Conservation (phyloP, 345 rosid species). For the Odontarrhena argentea region DNA sequence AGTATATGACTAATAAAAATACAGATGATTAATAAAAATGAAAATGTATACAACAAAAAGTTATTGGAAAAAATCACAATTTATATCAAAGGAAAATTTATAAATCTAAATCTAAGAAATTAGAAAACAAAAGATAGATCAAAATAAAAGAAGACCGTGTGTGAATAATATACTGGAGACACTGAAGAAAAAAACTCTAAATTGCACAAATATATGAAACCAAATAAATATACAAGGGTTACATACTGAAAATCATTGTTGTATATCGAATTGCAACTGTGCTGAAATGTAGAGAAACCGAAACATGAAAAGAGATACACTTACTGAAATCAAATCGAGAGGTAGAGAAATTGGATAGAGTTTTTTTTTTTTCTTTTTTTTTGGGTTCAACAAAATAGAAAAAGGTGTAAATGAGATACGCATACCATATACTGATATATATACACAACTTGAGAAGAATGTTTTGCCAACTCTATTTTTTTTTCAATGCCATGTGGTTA, state of each 20-base stretch:
- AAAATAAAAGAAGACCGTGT: background rate
- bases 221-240: background rate
- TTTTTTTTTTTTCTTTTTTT: too few relatives aligned
- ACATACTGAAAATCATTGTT: constrained; percentile 1
- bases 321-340: background rate
- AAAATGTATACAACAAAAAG: background rate
- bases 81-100: background rate
- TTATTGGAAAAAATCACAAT: background rate
- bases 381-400: too few relatives aligned
- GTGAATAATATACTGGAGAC: background rate
- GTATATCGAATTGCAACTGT: background rate
- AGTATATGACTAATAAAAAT: background rate
- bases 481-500: too few relatives aligned
- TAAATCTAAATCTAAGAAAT: too few relatives aligned
- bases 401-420: too few relatives aligned
- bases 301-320: background rate
- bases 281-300: constrained; percentile 3
- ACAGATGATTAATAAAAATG: background rate
- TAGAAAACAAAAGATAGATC: background rate
- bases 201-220: background rate
- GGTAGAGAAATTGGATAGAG: background rate
- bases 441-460: too few relatives aligned
- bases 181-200: background rate
- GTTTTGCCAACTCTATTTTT: too few relatives aligned
- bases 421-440: too few relatives aligned